Percentiles rank a stretch among this genome's conserved stretches.
Evolutionary conservation across 192 early-diverging fungal genomes (phyloP).

Genomic region (Umbelopsis ramanniana): DNA sequence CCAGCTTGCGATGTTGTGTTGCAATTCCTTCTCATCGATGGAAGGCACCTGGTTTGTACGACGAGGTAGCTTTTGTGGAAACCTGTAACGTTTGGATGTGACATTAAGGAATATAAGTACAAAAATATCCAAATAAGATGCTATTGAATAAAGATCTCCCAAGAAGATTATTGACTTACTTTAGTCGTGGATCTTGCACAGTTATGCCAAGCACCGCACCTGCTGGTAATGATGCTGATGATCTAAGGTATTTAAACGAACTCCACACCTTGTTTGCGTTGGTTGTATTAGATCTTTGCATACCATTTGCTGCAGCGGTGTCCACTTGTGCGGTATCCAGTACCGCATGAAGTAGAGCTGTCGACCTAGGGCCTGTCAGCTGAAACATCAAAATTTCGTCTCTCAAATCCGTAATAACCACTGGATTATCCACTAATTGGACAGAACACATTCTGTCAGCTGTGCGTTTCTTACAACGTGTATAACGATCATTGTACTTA

Average conservation of each 20-base stretch:
- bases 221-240: constrained; percentile 76
- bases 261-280: constrained; percentile 47
- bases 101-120: background rate
- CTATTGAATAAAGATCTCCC: background rate
- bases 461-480: background rate
- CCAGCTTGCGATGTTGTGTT: constrained; percentile 60
- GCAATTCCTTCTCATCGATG: constrained; percentile 35
- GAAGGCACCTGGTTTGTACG: constrained; percentile 38
- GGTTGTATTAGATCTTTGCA: background rate
- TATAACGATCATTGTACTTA: background rate
- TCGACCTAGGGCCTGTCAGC: constrained; percentile 85
- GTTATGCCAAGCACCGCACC: constrained; percentile 80
- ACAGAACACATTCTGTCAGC: constrained; percentile 17
- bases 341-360: constrained; percentile 71
- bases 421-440: background rate
- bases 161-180: constrained; percentile 38
- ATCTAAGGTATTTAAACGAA: constrained; percentile 51
- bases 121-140: too few species aligned
- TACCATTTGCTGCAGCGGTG: constrained; percentile 5
- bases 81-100: constrained; percentile 33
- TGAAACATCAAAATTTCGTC: constrained; percentile 76
- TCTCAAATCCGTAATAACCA: constrained; percentile 49
- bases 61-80: constrained; percentile 56
- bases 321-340: constrained; percentile 46
- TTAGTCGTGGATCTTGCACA: constrained; percentile 85